phyloP scores from a whole-genome alignment of 2,329 filamentous ascomycete genomes.

The Epichloe coenophiala region DNA sequence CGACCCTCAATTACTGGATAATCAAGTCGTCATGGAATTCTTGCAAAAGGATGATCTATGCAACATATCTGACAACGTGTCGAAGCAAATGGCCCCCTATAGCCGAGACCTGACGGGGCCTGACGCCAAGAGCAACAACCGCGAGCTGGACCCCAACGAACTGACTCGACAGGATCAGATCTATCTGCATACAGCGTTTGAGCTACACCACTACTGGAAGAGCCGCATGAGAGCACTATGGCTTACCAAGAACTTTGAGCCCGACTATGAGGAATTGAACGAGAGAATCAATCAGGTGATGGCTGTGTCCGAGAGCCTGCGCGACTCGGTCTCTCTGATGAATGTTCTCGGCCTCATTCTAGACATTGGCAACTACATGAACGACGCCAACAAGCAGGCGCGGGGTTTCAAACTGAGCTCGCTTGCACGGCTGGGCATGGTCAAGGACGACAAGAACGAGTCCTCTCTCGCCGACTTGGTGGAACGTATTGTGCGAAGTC shows the following conservation, averaged over 20 bases:
- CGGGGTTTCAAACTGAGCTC: slow-evolving; percentile 96
- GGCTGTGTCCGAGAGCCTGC: slow-evolving; percentile 71
- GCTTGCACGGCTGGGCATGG: slow-evolving; percentile 83
- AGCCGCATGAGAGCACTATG: slow-evolving; percentile 84
- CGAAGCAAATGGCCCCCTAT: slow-evolving; percentile 88
- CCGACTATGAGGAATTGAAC: slow-evolving; percentile 85
- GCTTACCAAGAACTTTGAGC: slow-evolving; percentile 70
- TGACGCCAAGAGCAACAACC: slow-evolving; percentile 59
- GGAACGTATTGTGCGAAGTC: slow-evolving; percentile 88
- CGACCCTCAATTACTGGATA: slow-evolving; percentile 77
- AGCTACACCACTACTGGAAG: slow-evolving; percentile 98
- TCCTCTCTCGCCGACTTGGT: slow-evolving; percentile 91
- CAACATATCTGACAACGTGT: slow-evolving; percentile 78
- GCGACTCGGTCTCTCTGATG: slow-evolving; percentile 87
- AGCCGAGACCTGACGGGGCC: slow-evolving; percentile 93
- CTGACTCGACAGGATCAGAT: slow-evolving; percentile 93
- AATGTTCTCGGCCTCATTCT: slow-evolving; percentile 91
- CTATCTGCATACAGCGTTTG: slow-evolving; percentile 83
- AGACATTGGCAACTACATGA: slow-evolving; percentile 99
- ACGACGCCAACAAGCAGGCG: slow-evolving; percentile 96
- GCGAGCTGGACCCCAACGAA: slow-evolving; percentile 77
- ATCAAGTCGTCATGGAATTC: slow-evolving; percentile 91
- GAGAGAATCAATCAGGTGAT: slow-evolving; percentile 78
- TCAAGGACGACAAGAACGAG: slow-evolving; percentile 98
- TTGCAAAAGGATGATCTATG: slow-evolving; percentile 85